Conservation (phyloP, 164 flowering plant species). For the Stephania yunnanensis region DNA sequence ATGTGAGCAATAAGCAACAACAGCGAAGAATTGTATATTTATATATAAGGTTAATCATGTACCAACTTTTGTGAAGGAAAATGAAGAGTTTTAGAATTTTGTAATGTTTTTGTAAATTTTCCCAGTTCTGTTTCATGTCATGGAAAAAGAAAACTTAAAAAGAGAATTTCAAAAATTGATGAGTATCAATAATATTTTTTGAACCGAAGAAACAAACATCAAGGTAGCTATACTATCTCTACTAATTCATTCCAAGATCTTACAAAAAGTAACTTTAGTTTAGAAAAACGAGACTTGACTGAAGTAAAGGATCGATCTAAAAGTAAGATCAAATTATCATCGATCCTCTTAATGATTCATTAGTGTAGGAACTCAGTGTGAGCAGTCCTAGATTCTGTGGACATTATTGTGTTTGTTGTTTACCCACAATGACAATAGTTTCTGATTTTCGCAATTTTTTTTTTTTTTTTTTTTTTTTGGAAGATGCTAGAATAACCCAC, state of each 20-base stretch:
- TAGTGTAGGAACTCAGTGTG: too few species aligned
- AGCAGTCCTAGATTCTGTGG: too few species aligned
- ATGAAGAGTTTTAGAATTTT: conserved; percentile 11
- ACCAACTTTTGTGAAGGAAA: conserved; percentile 9
- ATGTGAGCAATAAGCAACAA: background rate
- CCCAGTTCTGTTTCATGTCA: background rate
- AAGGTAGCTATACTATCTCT: background rate
- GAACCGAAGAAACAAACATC: background rate
- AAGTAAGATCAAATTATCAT: too few species aligned
- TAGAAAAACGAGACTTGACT: background rate
- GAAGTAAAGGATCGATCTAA: background rate
- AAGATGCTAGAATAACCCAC: too few species aligned
- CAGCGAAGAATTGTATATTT: background rate
- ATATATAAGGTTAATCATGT: conserved; percentile 10
- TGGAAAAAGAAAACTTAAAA: background rate
- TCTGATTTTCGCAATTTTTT: too few species aligned
- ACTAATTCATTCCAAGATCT: background rate
- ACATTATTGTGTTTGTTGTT: too few species aligned
- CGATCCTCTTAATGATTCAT: too few species aligned
- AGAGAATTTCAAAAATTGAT: too few species aligned
- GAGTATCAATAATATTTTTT: too few species aligned
- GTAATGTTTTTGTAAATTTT: conserved; percentile 11
- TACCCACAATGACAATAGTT: too few species aligned
- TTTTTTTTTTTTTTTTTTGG: too few species aligned
- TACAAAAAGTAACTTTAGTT: background rate